Percentiles rank a stretch among this genome's conserved stretches.
Evolutionary conservation across 129 eudicot species (phyloP).

Genomic region (Smallanthus sonchifolius): DNA sequence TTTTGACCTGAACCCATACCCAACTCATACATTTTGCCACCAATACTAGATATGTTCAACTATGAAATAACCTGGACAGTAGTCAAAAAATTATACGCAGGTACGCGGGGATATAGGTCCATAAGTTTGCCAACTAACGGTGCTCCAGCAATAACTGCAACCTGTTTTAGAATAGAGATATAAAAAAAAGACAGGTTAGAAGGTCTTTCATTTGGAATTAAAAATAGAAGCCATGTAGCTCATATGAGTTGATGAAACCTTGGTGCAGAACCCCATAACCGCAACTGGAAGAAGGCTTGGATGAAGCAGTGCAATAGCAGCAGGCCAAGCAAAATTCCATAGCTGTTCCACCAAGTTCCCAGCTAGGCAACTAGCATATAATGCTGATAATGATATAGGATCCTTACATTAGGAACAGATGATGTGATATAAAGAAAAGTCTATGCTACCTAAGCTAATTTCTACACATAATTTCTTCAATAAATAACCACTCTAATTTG

Average conservation of each 20-base stretch:
- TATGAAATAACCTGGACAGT: slow-evolving; percentile 57
- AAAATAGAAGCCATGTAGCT: neutral
- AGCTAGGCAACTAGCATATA: slow-evolving; percentile 89
- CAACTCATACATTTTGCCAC: neutral
- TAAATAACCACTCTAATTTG: neutral
- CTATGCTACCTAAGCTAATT: neutral
- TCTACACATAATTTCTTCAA: neutral
- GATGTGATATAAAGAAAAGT: neutral
- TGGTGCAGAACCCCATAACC: slow-evolving; percentile 75
- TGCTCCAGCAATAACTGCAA: slow-evolving; percentile 80
- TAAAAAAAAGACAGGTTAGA: slow-evolving; percentile 28
- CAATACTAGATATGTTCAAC: neutral
- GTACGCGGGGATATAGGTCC: slow-evolving; percentile 90
- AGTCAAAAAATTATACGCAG: slow-evolving; percentile 64
- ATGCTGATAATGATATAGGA: slow-evolving; percentile 47
- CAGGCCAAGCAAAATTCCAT: slow-evolving; percentile 96
- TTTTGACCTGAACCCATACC: neutral
- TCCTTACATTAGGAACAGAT: slow-evolving; percentile 30
- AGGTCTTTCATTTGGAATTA: neutral
- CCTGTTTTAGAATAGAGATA: slow-evolving; percentile 36
- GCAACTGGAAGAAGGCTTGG: slow-evolving; percentile 99
- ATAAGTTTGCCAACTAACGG: slow-evolving; percentile 87
- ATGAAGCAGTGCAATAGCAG: slow-evolving; percentile 86
- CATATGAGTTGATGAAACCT: slow-evolving; percentile 44
- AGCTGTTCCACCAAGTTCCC: slow-evolving; percentile 94